These are phyloP conservation scores for Sporothrix mexicana DNA, from an alignment of 2,329 filamentous ascomycete genomes.

Conservation along the genomic window DNA sequence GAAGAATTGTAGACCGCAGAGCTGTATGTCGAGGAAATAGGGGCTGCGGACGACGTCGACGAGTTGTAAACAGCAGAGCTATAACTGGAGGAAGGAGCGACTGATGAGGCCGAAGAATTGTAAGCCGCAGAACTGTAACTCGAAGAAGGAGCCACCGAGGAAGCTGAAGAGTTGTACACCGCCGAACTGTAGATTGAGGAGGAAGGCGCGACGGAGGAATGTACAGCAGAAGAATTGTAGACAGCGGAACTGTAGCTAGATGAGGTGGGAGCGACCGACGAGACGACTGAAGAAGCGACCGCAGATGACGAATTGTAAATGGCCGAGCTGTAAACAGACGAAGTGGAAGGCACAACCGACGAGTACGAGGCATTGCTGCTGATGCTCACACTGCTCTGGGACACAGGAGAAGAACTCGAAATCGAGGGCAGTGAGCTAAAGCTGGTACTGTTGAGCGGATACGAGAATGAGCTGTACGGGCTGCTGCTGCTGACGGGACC, in stretches of 20 bases:
- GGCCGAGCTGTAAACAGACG: neutral
- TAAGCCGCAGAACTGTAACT: neutral
- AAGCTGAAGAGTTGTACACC: neutral
- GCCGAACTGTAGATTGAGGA: neutral
- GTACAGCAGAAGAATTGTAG: neutral
- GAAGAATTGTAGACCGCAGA: neutral
- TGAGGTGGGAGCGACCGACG: neutral
- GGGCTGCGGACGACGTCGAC: neutral
- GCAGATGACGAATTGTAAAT: constrained; percentile 1
- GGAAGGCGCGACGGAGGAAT: neutral
- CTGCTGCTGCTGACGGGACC: neutral
- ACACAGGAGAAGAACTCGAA: neutral
- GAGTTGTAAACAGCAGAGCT: neutral
- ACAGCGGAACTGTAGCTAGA: neutral
- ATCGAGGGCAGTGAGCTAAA: neutral
- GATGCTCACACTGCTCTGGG: neutral
- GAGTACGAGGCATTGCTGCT: neutral
- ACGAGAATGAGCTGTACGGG: neutral
- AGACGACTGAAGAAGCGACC: too few species aligned
- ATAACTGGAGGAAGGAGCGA: neutral
- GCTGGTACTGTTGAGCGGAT: neutral
- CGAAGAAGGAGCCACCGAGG: neutral
- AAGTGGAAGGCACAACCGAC: neutral
- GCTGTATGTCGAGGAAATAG: neutral
- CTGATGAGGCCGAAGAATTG: neutral